phyloP scores from a whole-genome alignment of 352 stramenopile genomes.

The Thraustochytrium sp. region DNA sequence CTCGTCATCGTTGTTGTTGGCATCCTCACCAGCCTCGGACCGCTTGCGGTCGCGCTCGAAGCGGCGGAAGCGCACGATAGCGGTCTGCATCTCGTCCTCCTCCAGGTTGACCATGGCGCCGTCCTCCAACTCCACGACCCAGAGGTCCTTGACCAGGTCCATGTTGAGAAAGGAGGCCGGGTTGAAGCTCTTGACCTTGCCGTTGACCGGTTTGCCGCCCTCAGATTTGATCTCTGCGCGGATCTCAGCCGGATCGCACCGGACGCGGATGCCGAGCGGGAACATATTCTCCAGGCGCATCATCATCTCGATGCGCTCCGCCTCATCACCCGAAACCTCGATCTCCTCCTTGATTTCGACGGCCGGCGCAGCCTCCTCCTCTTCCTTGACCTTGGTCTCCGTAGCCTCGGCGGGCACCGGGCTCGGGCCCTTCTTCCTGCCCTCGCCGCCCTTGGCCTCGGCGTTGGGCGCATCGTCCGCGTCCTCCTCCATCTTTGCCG shows the following conservation, averaged over 20 bases:
- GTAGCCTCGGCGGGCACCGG: neutral
- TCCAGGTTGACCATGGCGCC: neutral
- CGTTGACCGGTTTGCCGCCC: neutral
- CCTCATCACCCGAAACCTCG: slow-evolving; percentile 29
- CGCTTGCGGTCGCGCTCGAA: neutral
- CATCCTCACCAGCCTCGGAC: neutral
- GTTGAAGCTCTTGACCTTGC: slow-evolving; percentile 18
- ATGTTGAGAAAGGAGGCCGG: neutral
- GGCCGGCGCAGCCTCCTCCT: too few relatives aligned
- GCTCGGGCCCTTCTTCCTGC: neutral
- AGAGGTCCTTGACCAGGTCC: slow-evolving; percentile 1
- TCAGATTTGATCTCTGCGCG: neutral
- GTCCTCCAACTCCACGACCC: neutral
- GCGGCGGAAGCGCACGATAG: neutral
- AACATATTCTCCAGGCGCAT: slow-evolving; percentile 16
- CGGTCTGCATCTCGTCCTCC: neutral
- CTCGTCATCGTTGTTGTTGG: neutral
- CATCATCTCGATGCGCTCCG: slow-evolving; percentile 24
- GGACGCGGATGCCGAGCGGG: neutral
- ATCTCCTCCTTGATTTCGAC: slow-evolving; percentile 34
- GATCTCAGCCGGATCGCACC: neutral
- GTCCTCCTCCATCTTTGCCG: too few relatives aligned
- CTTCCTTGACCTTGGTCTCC: slow-evolving; percentile 3
- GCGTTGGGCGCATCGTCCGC: too few relatives aligned
- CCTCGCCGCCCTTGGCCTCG: neutral